Evolutionary conservation across 192 early-diverging fungal genomes (phyloP).

Genomic region (Umbelopsis sp.): DNA sequence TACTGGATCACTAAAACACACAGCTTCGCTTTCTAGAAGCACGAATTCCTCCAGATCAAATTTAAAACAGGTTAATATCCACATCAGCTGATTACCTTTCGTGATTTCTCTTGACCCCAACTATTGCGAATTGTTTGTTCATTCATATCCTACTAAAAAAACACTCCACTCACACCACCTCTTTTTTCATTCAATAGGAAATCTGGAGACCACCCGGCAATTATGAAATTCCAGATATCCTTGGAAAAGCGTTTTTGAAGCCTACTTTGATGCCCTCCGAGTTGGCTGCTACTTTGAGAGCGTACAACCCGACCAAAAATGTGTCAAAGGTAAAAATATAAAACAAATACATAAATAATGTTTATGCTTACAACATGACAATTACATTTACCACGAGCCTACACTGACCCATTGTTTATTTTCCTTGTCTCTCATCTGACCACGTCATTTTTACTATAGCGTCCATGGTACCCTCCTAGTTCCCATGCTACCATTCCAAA

Average conservation of each 20-base stretch:
- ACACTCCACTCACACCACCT: too few species aligned
- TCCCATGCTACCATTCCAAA: slow-evolving; percentile 31
- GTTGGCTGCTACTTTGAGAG: slow-evolving; percentile 27
- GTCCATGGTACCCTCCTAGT: slow-evolving; percentile 43
- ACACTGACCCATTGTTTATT: too few species aligned
- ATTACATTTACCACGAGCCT: too few species aligned
- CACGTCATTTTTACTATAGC: slow-evolving; percentile 3
- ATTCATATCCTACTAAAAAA: too few species aligned
- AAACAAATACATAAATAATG: neutral
- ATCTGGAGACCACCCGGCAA: slow-evolving; percentile 37
- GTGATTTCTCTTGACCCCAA: neutral
- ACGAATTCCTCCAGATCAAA: slow-evolving; percentile 6
- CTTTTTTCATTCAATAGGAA: slow-evolving; percentile 19
- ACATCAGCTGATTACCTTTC: neutral
- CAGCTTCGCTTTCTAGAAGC: neutral
- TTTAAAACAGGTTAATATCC: slow-evolving; percentile 1
- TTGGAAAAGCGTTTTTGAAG: slow-evolving; percentile 36
- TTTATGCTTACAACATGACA: neutral
- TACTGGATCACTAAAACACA: slow-evolving; percentile 13
- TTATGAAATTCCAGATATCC: slow-evolving; percentile 34
- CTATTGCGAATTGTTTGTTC: too few species aligned
- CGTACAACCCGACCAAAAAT: slow-evolving; percentile 30
- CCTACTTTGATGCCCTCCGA: slow-evolving; percentile 31
- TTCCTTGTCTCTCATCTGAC: neutral
- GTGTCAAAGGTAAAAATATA: slow-evolving; percentile 29